Conservation (phyloP, 139 green algal species). For the Picochlorum sp. region DNA sequence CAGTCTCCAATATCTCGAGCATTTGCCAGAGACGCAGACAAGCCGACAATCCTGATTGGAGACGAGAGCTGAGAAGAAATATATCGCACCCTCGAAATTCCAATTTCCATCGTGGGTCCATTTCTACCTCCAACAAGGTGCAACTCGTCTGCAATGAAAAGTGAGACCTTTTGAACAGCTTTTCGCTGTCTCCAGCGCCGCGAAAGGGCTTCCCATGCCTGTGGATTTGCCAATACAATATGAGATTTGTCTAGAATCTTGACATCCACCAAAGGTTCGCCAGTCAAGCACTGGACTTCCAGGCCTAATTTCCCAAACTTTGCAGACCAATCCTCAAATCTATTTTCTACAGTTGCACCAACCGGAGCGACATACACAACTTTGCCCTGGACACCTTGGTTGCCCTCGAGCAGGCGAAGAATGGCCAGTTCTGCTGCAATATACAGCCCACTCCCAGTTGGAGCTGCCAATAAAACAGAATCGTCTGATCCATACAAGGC, state of each 20-base stretch:
- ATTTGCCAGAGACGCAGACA: conserved; percentile 82
- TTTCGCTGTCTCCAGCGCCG: conserved; percentile 85
- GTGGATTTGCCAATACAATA: conserved; percentile 77
- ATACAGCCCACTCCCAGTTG: conserved; percentile 84
- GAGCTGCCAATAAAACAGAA: conserved; percentile 82
- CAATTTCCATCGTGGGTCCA: conserved; percentile 68
- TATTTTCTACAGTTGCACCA: conserved; percentile 62
- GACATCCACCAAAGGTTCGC: conserved; percentile 61
- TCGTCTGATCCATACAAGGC: conserved; percentile 91
- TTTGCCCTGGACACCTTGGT: conserved; percentile 27
- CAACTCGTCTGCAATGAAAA: conserved; percentile 95
- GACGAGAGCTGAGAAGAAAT: conserved; percentile 55
- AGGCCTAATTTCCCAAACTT: conserved; percentile 68
- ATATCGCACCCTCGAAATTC: conserved; percentile 85
- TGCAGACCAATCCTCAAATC: conserved; percentile 58
- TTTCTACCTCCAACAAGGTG: conserved; percentile 78
- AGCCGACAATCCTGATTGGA: conserved; percentile 78
- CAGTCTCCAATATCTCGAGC: conserved; percentile 95
- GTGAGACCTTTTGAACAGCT: conserved; percentile 64
- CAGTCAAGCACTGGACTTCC: conserved; percentile 69
- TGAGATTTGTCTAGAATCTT: conserved; percentile 75
- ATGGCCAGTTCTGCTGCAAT: conserved; percentile 91
- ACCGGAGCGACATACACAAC: conserved; percentile 88
- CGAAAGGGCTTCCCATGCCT: conserved; percentile 90
- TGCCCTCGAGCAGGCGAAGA: conserved; percentile 74